These are phyloP conservation scores for Parathielavia hyrcaniae DNA, from an alignment of 495 filamentous ascomycete genomes.

Conservation along the genomic window DNA sequence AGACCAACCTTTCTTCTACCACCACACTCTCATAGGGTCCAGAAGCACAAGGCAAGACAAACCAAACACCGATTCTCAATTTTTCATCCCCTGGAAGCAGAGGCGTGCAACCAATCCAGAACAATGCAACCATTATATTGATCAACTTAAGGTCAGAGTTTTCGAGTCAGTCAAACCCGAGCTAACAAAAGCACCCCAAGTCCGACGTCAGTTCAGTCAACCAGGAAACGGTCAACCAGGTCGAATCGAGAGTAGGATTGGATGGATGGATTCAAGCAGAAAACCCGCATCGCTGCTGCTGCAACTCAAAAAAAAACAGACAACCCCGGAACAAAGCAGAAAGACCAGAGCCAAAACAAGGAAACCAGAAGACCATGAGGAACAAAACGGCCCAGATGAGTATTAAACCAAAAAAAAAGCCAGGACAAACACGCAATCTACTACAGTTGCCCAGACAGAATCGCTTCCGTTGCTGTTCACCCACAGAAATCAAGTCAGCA, in stretches of 20 bases:
- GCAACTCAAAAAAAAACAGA: background rate
- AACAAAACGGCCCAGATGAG: background rate
- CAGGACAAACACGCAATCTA: background rate
- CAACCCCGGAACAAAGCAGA: too few species aligned
- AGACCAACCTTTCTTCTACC: too few species aligned
- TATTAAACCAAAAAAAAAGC: background rate
- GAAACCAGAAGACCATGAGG: background rate
- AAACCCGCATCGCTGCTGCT: background rate
- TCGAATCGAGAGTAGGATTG: background rate
- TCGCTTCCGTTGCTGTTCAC: slow-evolving; percentile 43
- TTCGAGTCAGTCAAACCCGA: too few species aligned
- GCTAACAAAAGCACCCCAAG: too few species aligned
- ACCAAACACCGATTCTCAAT: too few species aligned
- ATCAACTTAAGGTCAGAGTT: too few species aligned
- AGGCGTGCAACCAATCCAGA: too few species aligned
- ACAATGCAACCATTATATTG: too few species aligned
- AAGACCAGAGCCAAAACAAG: background rate
- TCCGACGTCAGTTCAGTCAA: background rate
- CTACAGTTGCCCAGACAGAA: slow-evolving; percentile 44
- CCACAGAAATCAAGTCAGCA: background rate
- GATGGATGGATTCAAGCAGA: background rate
- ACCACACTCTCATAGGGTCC: too few species aligned
- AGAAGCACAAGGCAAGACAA: too few species aligned
- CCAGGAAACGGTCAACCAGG: background rate
- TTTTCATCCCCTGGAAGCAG: too few species aligned